Base-by-base conservation (phyloP, 345 rosid genomes). In the Laguncularia racemosa region DNA sequence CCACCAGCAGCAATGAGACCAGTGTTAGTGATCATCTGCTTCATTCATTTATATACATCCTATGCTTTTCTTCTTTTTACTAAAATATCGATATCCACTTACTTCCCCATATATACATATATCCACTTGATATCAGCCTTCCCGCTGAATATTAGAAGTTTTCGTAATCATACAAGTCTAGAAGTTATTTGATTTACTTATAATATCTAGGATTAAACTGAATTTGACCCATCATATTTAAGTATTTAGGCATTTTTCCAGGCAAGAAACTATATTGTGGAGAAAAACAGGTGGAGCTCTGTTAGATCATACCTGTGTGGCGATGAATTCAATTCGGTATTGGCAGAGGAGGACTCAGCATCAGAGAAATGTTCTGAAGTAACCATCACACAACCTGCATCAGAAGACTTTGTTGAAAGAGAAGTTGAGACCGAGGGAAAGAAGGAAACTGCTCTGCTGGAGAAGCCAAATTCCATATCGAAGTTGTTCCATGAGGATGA, bases 281-380 rank as follows among this genome's bases (percentile, higher is more conserved):
- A 88, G 48, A 88, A 73, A 80, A 82, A 66, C 64, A 68, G 79
- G 52, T 79, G 92, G 98, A 72, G 74, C 72, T 63, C 76, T 0
- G 90, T 91, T 47, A 76, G 84, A 81, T 78, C 84, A n/a, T 81
- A 81, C 71, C 77, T 84, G 33, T 88, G 96, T 2, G 88, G 96
- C 14, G 79, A 85, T 21, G 90, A 91, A 66, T 77, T 85, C 57
- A 73, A 84, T 63, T 91, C 92, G 26, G 88, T 85, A 21, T 73
- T 71, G 12, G 96, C 89, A 7, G 92, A 85, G 67, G 74, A 79
- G 57, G 96, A 88, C 76, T 85, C 96, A 16, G 82, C 73, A 65
- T 88, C 97, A 1, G 62, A 76, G 14, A 78, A 74, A 64, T 79
- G 90, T 76, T 78, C 81, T 0, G 95, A 78, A 46, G 69, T 82